phyloP scores from a whole-genome alignment of 148 eudicot genomes.

The Arctostaphylos glauca region DNA sequence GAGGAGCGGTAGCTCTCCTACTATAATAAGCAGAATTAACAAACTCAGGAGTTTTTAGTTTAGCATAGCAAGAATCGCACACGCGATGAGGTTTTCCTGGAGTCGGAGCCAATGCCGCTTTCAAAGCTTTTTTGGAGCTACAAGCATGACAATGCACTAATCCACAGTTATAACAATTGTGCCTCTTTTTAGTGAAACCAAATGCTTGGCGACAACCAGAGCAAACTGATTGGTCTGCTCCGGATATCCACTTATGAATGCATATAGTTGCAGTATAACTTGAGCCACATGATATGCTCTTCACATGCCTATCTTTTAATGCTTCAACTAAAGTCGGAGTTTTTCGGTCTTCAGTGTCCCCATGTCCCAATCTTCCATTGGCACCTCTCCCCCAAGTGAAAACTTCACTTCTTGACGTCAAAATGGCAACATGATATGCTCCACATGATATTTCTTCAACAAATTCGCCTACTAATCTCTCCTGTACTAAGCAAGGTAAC shows the following conservation, averaged over 20 bases:
- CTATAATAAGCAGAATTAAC: conserved; percentile 28
- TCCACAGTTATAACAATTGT: conserved; percentile 73
- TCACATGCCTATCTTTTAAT: conserved; percentile 62
- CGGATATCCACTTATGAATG: conserved; percentile 80
- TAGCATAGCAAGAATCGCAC: conserved; percentile 67
- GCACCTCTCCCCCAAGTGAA: conserved; percentile 80
- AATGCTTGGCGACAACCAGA: conserved; percentile 73
- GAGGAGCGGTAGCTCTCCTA: conserved; percentile 44
- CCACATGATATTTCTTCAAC: conserved; percentile 84
- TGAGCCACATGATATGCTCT: conserved; percentile 66
- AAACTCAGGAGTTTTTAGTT: conserved; percentile 46
- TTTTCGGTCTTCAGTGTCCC: conserved; percentile 65
- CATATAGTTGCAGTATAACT: conserved; percentile 65
- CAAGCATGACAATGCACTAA: conserved; percentile 73
- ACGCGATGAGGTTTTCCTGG: conserved; percentile 85
- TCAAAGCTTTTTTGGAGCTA: conserved; percentile 64
- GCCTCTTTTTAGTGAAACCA: conserved; percentile 72
- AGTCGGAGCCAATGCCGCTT: conserved; percentile 80
- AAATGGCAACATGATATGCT: conserved; percentile 55
- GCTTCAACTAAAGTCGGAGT: conserved; percentile 69
- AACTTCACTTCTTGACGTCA: conserved; percentile 79
- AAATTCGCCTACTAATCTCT: conserved; percentile 62
- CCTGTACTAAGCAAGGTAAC: conserved; percentile 67
- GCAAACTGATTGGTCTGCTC: conserved; percentile 76
- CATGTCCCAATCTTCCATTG: conserved; percentile 79